Conservation (phyloP, 768 basidiomycete genomes). For the Psilocybe tampanensis region DNA sequence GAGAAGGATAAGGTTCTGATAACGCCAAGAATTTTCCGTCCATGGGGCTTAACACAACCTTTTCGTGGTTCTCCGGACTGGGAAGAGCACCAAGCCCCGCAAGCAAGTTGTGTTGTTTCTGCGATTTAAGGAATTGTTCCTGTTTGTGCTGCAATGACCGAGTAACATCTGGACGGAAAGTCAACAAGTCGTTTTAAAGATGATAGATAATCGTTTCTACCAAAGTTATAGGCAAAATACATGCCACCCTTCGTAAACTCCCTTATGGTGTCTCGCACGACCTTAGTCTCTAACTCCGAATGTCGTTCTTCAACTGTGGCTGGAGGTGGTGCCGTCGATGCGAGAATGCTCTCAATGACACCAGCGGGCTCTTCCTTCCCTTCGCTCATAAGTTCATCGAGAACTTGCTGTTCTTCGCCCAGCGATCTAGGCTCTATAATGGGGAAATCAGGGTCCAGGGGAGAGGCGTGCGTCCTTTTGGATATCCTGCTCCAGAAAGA, state of each 20-base stretch:
- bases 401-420: constrained; percentile 34
- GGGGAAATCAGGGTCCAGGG: constrained; percentile 16
- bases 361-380: constrained; percentile 50
- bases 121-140: constrained; percentile 58
- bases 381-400: constrained; percentile 49
- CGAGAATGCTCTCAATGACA: constrained; percentile 59
- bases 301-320: constrained; percentile 65
- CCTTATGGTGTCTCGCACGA: constrained; percentile 75
- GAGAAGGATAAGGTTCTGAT: constrained; percentile 71
- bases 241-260: constrained; percentile 85
- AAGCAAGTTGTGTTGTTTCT: constrained; percentile 60
- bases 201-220: constrained; percentile 36
- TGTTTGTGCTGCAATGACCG: constrained; percentile 81
- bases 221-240: constrained; percentile 89
- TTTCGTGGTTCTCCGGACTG: constrained; percentile 25
- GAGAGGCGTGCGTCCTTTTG: constrained; percentile 37
- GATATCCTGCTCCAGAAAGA: constrained; percentile 77
- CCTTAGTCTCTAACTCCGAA: constrained; percentile 80
- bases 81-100: constrained; percentile 60
- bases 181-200: constrained; percentile 1
- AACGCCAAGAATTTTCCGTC: constrained; percentile 49
- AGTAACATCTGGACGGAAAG: constrained; percentile 63
- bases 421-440: constrained; percentile 26
- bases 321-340: constrained; percentile 65
- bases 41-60: constrained; percentile 19